phyloP scores from a whole-genome alignment of 495 filamentous ascomycete genomes.

The Penicillium waksmanii region DNA sequence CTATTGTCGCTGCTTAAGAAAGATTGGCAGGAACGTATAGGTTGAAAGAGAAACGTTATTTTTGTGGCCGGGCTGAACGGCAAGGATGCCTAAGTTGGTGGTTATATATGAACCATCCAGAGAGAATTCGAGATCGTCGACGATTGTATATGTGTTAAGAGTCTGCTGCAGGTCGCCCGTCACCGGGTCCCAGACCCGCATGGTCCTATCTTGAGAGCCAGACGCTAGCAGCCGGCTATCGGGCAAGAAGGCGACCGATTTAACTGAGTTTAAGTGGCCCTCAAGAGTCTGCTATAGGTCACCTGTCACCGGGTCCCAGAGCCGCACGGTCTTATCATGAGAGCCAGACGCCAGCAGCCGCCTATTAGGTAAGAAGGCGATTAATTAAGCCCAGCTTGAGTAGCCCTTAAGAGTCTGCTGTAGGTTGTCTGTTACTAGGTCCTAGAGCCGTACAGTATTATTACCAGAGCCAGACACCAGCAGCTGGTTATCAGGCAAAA shows the following conservation, averaged over 20 bases:
- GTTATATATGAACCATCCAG: constrained; percentile 18
- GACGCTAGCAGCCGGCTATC: too few species aligned
- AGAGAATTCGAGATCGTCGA: constrained; percentile 19
- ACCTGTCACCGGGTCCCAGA: too few species aligned
- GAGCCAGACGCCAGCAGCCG: too few species aligned
- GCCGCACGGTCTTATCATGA: too few species aligned
- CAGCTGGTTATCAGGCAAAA: constrained; percentile 35
- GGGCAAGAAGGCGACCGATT: too few species aligned
- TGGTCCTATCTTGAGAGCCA: background rate
- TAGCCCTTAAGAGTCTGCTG: too few species aligned
- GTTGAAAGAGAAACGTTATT: background rate
- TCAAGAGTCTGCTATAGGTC: too few species aligned
- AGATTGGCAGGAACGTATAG: constrained; percentile 9
- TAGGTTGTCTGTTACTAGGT: constrained; percentile 16
- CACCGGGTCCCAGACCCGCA: background rate
- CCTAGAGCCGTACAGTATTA: constrained; percentile 18
- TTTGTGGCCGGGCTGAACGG: constrained; percentile 11
- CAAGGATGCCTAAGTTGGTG: constrained; percentile 10
- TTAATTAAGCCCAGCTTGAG: too few species aligned
- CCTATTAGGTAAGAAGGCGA: too few species aligned
- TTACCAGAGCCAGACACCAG: constrained; percentile 34
- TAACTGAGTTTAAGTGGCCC: too few species aligned
- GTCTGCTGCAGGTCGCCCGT: constrained; percentile 10
- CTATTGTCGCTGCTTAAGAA: constrained; percentile 23
- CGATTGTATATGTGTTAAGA: background rate